phyloP scores from a whole-genome alignment of 2,329 filamentous ascomycete genomes.

The Paraphoma chrysanthemicola region DNA sequence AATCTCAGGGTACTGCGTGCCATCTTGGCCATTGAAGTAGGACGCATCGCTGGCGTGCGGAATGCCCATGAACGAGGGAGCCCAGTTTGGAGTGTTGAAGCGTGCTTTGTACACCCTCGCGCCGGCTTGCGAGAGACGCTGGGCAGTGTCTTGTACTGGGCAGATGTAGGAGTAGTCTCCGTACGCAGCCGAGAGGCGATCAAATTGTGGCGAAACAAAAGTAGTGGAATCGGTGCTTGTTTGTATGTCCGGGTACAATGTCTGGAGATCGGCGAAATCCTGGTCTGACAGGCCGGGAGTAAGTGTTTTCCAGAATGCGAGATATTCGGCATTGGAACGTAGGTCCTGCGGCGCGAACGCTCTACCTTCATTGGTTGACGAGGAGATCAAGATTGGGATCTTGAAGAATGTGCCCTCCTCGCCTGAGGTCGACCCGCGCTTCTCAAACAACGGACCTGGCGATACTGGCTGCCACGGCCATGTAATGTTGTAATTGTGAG shows the following conservation, averaged over 20 bases:
- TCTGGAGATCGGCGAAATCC: conserved; percentile 40
- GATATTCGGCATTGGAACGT: conserved; percentile 45
- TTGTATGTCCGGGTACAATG: conserved; percentile 34
- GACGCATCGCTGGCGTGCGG: conserved; percentile 39
- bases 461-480: conserved; percentile 60
- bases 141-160: conserved; percentile 43
- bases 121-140: conserved; percentile 25
- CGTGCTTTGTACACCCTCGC: conserved; percentile 44
- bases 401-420: conserved; percentile 44
- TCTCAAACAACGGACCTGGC: conserved; percentile 56
- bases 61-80: conserved; percentile 34
- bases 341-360: conserved; percentile 41
- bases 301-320: conserved; percentile 39
- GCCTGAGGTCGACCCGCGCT: conserved; percentile 51
- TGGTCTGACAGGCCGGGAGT: conserved; percentile 33
- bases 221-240: conserved; percentile 41
- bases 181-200: conserved; percentile 53
- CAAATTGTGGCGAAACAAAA: conserved; percentile 53
- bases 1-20: conserved; percentile 38
- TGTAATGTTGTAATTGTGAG: conserved; percentile 50
- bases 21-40: conserved; percentile 40
- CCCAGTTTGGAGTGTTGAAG: conserved; percentile 44
- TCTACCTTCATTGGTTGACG: conserved; percentile 47
- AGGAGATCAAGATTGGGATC: conserved; percentile 42
- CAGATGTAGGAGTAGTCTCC: conserved; percentile 47